Evolutionary conservation across 345 rosid species (phyloP).

Genomic region (Aurinia saxatilis): DNA sequence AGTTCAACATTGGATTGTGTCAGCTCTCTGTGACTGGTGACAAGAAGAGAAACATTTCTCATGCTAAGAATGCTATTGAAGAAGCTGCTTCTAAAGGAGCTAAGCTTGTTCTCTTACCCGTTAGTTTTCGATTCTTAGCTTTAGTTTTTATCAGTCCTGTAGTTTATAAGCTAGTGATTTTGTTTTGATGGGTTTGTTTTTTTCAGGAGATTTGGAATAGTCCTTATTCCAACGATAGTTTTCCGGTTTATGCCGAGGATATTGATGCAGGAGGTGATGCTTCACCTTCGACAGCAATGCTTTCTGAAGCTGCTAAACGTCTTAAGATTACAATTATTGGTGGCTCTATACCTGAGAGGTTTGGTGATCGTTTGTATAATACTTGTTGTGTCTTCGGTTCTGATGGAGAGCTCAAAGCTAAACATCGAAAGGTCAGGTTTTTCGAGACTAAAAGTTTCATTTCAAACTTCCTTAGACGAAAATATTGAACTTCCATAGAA

Average conservation of each 20-base stretch:
- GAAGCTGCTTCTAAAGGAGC: constrained; percentile 77
- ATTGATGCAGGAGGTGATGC: constrained; percentile 61
- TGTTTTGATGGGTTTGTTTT: neutral
- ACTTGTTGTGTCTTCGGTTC: constrained; percentile 80
- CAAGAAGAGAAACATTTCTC: constrained; percentile 68
- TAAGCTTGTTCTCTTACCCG: constrained; percentile 76
- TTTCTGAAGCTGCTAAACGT: constrained; percentile 60
- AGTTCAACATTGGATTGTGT: constrained; percentile 86
- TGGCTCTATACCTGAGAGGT: constrained; percentile 79
- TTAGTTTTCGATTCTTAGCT: no score
- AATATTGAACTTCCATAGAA: neutral
- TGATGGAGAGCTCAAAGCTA: constrained; percentile 67
- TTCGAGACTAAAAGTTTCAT: neutral
- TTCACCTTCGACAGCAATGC: constrained; percentile 82
- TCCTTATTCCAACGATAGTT: constrained; percentile 84
- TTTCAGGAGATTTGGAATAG: constrained; percentile 91
- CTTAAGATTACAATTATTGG: constrained; percentile 74
- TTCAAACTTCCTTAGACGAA: neutral
- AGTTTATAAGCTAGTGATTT: neutral
- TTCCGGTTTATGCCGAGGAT: constrained; percentile 83
- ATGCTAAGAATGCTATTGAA: constrained; percentile 55
- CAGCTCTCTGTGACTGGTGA: constrained; percentile 71
- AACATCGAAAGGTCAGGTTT: constrained; percentile 67
- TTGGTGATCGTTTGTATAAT: constrained; percentile 64
- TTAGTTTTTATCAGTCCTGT: no score